Percentiles rank a stretch among this genome's conserved stretches.
These are phyloP conservation scores for Starmera stellimalicola DNA, from an alignment of 1,139 yeast genomes.

Conservation along the genomic window DNA sequence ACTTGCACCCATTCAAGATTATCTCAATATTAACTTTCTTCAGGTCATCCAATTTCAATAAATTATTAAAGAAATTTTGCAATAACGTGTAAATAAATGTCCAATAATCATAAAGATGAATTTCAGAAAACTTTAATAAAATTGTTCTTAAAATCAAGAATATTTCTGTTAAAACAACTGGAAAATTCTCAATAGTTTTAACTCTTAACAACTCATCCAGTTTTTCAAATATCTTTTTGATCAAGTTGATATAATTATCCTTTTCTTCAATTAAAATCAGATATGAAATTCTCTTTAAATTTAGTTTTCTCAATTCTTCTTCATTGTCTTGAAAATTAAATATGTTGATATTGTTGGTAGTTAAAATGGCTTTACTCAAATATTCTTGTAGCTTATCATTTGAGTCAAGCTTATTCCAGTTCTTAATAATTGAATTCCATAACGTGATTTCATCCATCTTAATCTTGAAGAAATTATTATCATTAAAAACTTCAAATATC, in stretches of 20 bases:
- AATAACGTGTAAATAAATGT: constrained; percentile 55
- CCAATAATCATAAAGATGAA: constrained; percentile 67
- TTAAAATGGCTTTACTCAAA: constrained; percentile 39
- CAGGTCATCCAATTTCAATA: constrained; percentile 23
- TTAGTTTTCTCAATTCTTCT: constrained; percentile 36
- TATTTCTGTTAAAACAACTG: constrained; percentile 33
- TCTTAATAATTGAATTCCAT: constrained; percentile 44
- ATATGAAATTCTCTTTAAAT: constrained; percentile 52
- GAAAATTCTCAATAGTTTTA: constrained; percentile 15
- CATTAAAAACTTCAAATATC: constrained; percentile 44
- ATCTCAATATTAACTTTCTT: constrained; percentile 32
- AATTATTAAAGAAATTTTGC: constrained; percentile 41
- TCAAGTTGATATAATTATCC: constrained; percentile 23
- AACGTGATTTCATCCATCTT: constrained; percentile 20
- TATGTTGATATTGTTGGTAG: constrained; percentile 30
- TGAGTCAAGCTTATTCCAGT: constrained; percentile 51
- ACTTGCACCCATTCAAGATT: constrained; percentile 56
- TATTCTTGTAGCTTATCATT: constrained; percentile 48
- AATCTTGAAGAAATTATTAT: constrained; percentile 32
- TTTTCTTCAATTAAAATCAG: constrained; percentile 51
- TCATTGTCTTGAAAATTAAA: constrained; percentile 79
- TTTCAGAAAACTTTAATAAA: constrained; percentile 48
- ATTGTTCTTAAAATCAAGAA: constrained; percentile 55
- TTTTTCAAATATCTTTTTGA: constrained; percentile 40
- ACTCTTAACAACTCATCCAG: constrained; percentile 34